phyloP scores from a whole-genome alignment of 345 rosid species.

The Boechera divaricarpa region DNA sequence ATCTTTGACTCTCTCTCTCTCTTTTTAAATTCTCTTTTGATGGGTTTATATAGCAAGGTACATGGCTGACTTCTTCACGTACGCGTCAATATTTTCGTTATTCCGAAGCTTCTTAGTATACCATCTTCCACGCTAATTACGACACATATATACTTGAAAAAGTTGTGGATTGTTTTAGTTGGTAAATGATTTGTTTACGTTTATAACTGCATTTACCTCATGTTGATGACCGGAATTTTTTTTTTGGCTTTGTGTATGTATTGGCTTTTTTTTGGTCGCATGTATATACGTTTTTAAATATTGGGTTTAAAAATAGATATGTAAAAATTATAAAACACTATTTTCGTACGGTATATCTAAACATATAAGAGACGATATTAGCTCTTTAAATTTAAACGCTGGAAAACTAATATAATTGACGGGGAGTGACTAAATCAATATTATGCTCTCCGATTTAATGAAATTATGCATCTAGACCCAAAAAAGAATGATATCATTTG shows the following conservation, averaged over 20 bases:
- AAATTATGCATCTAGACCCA: neutral
- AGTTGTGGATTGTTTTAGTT: neutral
- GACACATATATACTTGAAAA: neutral
- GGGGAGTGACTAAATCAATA: no score
- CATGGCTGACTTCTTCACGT: slow-evolving; percentile 31
- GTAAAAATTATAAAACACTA: no score
- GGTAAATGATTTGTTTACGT: neutral
- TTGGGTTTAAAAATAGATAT: neutral
- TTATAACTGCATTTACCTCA: neutral
- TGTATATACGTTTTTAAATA: neutral
- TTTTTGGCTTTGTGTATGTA: neutral
- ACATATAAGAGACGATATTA: no score
- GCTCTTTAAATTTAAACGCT: no score
- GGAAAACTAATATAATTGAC: no score
- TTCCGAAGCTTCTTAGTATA: slow-evolving; percentile 19
- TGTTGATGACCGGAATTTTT: neutral
- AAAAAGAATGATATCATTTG: neutral
- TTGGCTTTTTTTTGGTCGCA: no score
- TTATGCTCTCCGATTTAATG: neutral
- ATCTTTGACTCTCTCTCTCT: slow-evolving; percentile 9
- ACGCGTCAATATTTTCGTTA: slow-evolving; percentile 21
- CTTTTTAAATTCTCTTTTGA: neutral
- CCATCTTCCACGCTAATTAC: neutral
- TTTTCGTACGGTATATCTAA: no score
- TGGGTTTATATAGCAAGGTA: neutral